Percentiles rank a stretch among this genome's conserved stretches.
Conservation (phyloP, 495 filamentous ascomycete genomes). For the Tuber brumale region DNA sequence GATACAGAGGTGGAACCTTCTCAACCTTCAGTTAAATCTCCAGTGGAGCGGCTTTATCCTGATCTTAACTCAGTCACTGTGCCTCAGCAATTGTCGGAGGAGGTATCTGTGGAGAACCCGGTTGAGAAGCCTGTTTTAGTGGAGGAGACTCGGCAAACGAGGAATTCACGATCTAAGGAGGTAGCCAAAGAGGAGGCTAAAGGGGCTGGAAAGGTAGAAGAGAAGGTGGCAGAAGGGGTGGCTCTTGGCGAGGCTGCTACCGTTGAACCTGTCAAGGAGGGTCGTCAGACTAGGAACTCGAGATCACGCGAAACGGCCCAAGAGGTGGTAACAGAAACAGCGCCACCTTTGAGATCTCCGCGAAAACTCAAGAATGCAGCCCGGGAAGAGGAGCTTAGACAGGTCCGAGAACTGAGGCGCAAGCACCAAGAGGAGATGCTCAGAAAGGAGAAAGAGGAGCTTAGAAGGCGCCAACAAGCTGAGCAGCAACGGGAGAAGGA, state of each 20-base stretch:
- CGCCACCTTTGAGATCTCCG: constrained; percentile 4
- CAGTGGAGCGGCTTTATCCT: constrained; percentile 33
- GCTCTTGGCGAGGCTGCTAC: neutral
- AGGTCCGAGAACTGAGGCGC: constrained; percentile 29
- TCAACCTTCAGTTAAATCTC: constrained; percentile 10
- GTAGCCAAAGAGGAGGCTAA: constrained; percentile 16
- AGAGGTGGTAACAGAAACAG: constrained; percentile 13
- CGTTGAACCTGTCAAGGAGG: constrained; percentile 12
- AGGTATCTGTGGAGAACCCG: constrained; percentile 46
- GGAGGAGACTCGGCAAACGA: constrained; percentile 17
- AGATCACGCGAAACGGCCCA: constrained; percentile 21
- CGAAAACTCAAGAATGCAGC: constrained; percentile 4
- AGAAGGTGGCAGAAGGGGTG: constrained; percentile 49
- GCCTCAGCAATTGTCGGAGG: constrained; percentile 54
- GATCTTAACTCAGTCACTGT: constrained; percentile 25
- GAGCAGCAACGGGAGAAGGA: constrained; percentile 31
- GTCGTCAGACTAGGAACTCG: constrained; percentile 24
- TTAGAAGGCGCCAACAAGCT: constrained; percentile 35
- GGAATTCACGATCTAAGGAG: constrained; percentile 27
- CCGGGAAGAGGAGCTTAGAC: constrained; percentile 22
- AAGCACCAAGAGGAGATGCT: constrained; percentile 32
- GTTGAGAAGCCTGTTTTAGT: constrained; percentile 4
- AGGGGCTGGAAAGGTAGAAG: constrained; percentile 32
- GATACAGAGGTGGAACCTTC: neutral
- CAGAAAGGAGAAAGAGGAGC: constrained; percentile 34